Evolutionary conservation across 257 asterid species (phyloP), one percentile per base, ranked within the genome.

Genomic region (Handroanthus guayacan): DNA sequence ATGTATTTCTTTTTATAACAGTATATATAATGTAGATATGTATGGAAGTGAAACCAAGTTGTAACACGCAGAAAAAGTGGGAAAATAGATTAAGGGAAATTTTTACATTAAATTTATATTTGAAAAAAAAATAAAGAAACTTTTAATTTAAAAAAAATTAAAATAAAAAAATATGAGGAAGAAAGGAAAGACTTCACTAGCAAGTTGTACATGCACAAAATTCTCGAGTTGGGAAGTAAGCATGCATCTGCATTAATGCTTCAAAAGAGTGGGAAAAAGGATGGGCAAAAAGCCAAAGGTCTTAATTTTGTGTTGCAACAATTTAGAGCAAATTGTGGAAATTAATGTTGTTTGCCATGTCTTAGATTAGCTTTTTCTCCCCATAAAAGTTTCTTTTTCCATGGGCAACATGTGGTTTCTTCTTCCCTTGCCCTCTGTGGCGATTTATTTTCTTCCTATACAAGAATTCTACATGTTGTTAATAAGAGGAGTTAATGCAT

Each of bases 331-430:
- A 76, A 68, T 60, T 77, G 71, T 69, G 76, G 76, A 60, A 47
- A 77, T 69, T 64, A 68, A 58, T 62, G 51, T 14, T 34, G 48
- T 69, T 77, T 77, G 63, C 75, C 81, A 60, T 68, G 56, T 37
- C 60, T 68, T 31, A 18, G 69, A 5, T 48, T 69, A 3, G 16
- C 39, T 14, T n/a, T 70, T 45, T n/a, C 6, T 14, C 1, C 11
- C 36, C 57, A 20, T 2, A 17, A 39, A 51, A 51, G 3, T 37
- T 47, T 38, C 63, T 11, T 64, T 64, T 74, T 51, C 17, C 44
- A 51, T 51, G 79, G n/a, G 14, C 51, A 74, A 51, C 72, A 51
- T 52, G 37, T 3, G 17, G 39, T 41, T 39, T 3, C 5, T 14
- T 52, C 16, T 39, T 50, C 12, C 65, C 68, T 63, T 63, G 18